phyloP scores from a whole-genome alignment of 2,329 filamentous ascomycete species.

The Zasmidium angulare region DNA sequence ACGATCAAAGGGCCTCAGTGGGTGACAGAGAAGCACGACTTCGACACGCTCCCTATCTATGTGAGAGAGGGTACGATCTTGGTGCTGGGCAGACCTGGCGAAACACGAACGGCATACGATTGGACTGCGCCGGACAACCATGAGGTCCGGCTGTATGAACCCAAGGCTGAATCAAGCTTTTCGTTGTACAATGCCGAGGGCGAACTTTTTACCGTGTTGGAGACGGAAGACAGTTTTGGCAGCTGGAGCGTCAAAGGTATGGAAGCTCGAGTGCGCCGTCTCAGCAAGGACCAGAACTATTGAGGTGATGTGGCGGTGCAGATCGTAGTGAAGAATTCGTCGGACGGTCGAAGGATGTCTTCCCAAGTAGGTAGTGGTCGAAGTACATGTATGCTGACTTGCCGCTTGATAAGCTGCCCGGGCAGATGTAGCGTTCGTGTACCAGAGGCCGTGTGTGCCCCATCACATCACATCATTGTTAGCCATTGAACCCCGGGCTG shows the following conservation, averaged over 20 bases:
- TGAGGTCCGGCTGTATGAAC: conserved; percentile 40
- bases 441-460: no score
- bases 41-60: conserved; percentile 42
- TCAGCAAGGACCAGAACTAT: conserved; percentile 13
- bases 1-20: conserved; percentile 44
- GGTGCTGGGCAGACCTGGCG: conserved; percentile 41
- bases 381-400: no score
- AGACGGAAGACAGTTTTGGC: conserved; percentile 32
- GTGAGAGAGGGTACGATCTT: conserved; percentile 42
- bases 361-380: neutral
- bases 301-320: conserved; percentile 4
- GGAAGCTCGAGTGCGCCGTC: conserved; percentile 8
- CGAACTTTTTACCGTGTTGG: conserved; percentile 32
- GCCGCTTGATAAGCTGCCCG: no score
- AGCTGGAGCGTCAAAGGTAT: conserved; percentile 33
- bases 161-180: conserved; percentile 36
- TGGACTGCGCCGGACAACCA: conserved; percentile 37
- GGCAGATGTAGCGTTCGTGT: no score
- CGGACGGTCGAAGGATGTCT: neutral
- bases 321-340: neutral
- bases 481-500: no score
- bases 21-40: conserved; percentile 44
- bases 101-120: conserved; percentile 38
- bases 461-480: no score
- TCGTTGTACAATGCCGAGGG: conserved; percentile 38